Percentiles rank a stretch among this genome's conserved stretches.
These are phyloP conservation scores for Parathielavia hyrcaniae DNA, from an alignment of 495 filamentous ascomycete species.

Conservation along the genomic window DNA sequence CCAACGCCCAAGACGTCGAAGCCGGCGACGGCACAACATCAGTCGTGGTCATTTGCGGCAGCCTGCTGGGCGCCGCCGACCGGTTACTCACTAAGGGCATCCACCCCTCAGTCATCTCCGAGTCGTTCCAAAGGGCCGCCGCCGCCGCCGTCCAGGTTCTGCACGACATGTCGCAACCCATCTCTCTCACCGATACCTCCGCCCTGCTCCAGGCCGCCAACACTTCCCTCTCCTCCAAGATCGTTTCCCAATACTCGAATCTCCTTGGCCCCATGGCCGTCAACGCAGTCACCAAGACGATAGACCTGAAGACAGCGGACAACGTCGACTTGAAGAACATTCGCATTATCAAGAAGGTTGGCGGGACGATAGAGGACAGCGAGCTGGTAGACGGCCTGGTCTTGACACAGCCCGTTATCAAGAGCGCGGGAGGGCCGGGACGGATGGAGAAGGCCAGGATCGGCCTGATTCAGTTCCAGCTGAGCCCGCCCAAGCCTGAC, in stretches of 20 bases:
- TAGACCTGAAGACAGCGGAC: conserved; percentile 88
- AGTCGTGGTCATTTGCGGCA: conserved; percentile 94
- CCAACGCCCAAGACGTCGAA: conserved; percentile 95
- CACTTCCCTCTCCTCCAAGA: conserved; percentile 96
- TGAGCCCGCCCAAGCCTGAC: conserved; percentile 96
- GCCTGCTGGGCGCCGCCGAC: conserved; percentile 88
- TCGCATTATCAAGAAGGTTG: conserved; percentile 93
- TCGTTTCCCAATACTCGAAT: conserved; percentile 92
- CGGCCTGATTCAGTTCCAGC: conserved; percentile 95
- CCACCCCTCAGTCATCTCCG: conserved; percentile 95
- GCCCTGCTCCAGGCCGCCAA: conserved; percentile 93
- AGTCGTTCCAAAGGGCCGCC: conserved; percentile 93
- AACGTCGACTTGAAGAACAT: conserved; percentile 97
- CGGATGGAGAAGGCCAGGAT: conserved; percentile 97
- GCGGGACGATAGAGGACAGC: conserved; percentile 95
- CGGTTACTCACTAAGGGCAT: conserved; percentile 84
- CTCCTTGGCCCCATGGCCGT: conserved; percentile 93
- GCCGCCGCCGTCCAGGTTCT: conserved; percentile 80
- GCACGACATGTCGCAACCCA: conserved; percentile 91
- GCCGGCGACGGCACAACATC: conserved; percentile 98
- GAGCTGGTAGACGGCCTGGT: conserved; percentile 96
- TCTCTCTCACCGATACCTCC: conserved; percentile 78
- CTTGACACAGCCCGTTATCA: conserved; percentile 85
- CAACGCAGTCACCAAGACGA: conserved; percentile 88
- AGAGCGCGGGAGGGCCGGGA: conserved; percentile 83